Evolutionary conservation across 192 early-diverging fungal genomes (phyloP).

Genomic region (Coemansia sp.): DNA sequence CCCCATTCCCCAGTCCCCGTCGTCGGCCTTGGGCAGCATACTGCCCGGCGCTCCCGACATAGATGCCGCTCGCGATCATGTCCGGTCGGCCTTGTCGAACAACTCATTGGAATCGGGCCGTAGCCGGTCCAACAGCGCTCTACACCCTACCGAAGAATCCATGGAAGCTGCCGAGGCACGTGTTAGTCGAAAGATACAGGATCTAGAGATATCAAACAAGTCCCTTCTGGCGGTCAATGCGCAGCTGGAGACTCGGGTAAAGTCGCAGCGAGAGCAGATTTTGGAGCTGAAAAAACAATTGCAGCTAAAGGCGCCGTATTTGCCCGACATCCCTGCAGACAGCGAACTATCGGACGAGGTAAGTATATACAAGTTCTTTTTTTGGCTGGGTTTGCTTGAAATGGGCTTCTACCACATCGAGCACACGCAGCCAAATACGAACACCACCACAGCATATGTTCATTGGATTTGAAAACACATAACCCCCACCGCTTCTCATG

Average conservation of each 20-base stretch:
- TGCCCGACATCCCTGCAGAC: constrained; percentile 24
- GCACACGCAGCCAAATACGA: background rate
- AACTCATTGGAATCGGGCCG: constrained; percentile 31
- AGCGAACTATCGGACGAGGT: constrained; percentile 47
- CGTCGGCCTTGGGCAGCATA: constrained; percentile 33
- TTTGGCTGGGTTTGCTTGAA: background rate
- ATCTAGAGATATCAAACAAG: constrained; percentile 53
- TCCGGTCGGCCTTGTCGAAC: constrained; percentile 45
- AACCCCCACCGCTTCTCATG: constrained; percentile 44
- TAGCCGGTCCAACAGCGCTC: constrained; percentile 44
- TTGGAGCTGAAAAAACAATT: constrained; percentile 47
- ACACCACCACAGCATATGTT: background rate
- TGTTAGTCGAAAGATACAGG: constrained; percentile 52
- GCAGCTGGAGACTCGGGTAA: constrained; percentile 47
- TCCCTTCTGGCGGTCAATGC: constrained; percentile 51
- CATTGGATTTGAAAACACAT: constrained; percentile 10
- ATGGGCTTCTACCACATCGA: too few relatives aligned
- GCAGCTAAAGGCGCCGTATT: constrained; percentile 23
- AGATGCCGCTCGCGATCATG: constrained; percentile 15
- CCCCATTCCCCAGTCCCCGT: constrained; percentile 51
- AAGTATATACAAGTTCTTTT: constrained; percentile 13
- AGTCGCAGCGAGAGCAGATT: constrained; percentile 46
- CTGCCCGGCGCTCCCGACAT: constrained; percentile 7
- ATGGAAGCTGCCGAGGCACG: constrained; percentile 54
- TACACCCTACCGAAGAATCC: constrained; percentile 34